Evolutionary conservation across 2,329 filamentous ascomycete genomes (phyloP).

Genomic region (Paraphoma sp.): DNA sequence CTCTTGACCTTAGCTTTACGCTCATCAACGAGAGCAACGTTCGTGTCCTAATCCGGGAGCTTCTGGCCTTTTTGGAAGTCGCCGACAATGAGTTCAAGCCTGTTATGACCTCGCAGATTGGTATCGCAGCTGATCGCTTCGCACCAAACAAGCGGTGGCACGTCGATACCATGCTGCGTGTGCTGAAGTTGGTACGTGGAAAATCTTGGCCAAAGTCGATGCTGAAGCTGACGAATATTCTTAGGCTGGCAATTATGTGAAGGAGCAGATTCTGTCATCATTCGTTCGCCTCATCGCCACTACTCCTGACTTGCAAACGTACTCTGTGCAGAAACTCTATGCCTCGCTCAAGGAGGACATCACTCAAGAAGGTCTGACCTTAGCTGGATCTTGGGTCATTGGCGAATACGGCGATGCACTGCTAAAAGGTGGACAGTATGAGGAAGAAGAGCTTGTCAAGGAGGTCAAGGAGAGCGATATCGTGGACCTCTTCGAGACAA

Average conservation of each 20-base stretch:
- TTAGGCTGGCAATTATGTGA: slow-evolving; percentile 89
- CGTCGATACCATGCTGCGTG: slow-evolving; percentile 94
- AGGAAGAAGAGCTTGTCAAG: slow-evolving; percentile 87
- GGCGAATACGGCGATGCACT: slow-evolving; percentile 94
- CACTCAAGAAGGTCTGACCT: slow-evolving; percentile 92
- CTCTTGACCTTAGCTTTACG: slow-evolving; percentile 97
- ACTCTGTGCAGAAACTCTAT: slow-evolving; percentile 95
- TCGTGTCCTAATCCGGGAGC: slow-evolving; percentile 87
- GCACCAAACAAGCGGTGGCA: slow-evolving; percentile 98
- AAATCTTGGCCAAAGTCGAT: background rate
- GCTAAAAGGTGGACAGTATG: slow-evolving; percentile 87
- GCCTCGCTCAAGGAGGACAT: slow-evolving; percentile 92
- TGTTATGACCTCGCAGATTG: slow-evolving; percentile 97
- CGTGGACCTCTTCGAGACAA: slow-evolving; percentile 88
- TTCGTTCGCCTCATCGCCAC: slow-evolving; percentile 96
- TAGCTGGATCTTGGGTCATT: slow-evolving; percentile 96
- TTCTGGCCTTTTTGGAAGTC: slow-evolving; percentile 93
- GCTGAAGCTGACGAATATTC: background rate
- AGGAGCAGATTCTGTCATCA: slow-evolving; percentile 95
- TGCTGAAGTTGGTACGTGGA: slow-evolving; percentile 72
- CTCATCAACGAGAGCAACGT: slow-evolving; percentile 98
- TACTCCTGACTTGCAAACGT: slow-evolving; percentile 91
- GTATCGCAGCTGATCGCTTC: slow-evolving; percentile 93
- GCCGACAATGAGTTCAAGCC: slow-evolving; percentile 99
- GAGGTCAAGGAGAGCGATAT: slow-evolving; percentile 87